phyloP scores from a whole-genome alignment of 108 stramenopile species.

The Discostella stelligeroides region DNA sequence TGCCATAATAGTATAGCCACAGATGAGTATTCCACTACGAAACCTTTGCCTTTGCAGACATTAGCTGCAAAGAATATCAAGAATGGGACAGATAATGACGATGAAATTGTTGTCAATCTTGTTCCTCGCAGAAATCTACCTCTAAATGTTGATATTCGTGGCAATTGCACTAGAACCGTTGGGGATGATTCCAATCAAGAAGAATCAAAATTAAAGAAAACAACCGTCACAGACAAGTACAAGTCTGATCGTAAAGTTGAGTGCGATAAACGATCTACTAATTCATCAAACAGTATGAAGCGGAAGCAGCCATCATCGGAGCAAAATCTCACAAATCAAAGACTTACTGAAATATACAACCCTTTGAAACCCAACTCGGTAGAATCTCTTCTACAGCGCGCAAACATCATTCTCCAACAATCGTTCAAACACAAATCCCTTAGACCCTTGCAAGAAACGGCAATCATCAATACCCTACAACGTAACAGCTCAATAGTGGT shows the following conservation, averaged over 20 bases:
- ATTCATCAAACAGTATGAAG: not conserved
- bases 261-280: not conserved
- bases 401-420: slow-evolving; percentile 36
- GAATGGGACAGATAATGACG: not conserved
- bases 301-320: not conserved
- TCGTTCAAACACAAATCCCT: slow-evolving; percentile 59
- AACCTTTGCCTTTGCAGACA: no score
- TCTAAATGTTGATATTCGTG: not conserved
- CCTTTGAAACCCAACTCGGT: slow-evolving; percentile 12
- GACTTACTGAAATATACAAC: slow-evolving; percentile 25
- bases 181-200: not conserved
- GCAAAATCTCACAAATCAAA: slow-evolving; percentile 2
- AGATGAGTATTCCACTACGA: no score
- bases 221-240: not conserved
- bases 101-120: not conserved
- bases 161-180: not conserved
- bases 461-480: slow-evolving; percentile 58
- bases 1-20: no score
- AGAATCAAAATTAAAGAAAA: not conserved
- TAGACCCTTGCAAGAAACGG: slow-evolving; percentile 63
- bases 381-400: slow-evolving; percentile 28
- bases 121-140: not conserved
- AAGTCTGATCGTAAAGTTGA: no score
- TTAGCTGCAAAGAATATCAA: not conserved
- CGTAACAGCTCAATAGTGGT: slow-evolving; percentile 73